Conservation (phyloP, 1,284 basidiomycete species). For the Serendipita sp. region DNA sequence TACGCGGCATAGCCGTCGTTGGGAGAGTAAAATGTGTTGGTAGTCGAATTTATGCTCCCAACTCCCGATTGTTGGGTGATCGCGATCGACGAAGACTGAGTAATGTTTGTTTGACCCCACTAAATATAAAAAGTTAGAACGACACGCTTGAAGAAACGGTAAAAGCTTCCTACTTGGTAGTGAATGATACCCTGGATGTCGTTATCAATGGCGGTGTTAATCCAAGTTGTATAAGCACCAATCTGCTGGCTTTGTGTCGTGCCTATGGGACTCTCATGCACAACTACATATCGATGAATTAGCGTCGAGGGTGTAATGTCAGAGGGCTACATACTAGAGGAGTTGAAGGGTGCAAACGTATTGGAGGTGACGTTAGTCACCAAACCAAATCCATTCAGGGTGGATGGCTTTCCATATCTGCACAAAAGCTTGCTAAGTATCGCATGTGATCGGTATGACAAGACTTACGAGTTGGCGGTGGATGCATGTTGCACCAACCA, state of each 20-base stretch:
- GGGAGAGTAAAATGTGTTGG: conserved; percentile 24
- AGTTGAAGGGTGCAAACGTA: conserved; percentile 47
- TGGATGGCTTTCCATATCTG: conserved; percentile 44
- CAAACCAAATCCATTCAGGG: conserved; percentile 43
- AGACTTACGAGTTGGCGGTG: conserved; percentile 29
- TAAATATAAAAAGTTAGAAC: conserved; percentile 16
- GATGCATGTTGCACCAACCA: conserved; percentile 42
- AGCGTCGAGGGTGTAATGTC: not conserved
- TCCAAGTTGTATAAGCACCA: conserved; percentile 39
- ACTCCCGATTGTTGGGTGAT: conserved; percentile 12
- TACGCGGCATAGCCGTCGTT: conserved; percentile 42
- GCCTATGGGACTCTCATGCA: conserved; percentile 12
- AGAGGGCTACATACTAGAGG: not conserved
- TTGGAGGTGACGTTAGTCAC: conserved; percentile 39
- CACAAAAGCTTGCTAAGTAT: not conserved
- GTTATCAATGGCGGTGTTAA: conserved; percentile 27
- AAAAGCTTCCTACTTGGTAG: conserved; percentile 27
- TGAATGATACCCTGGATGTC: conserved; percentile 39
- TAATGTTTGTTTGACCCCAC: conserved; percentile 20
- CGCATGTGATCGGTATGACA: not conserved
- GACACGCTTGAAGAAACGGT: not conserved
- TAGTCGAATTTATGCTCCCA: conserved; percentile 29
- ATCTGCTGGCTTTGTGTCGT: conserved; percentile 37
- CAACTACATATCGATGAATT: not conserved
- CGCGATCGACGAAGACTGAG: not conserved